Evolutionary conservation across 345 rosid species (phyloP).

Genomic region (Hirschfeldia incana): DNA sequence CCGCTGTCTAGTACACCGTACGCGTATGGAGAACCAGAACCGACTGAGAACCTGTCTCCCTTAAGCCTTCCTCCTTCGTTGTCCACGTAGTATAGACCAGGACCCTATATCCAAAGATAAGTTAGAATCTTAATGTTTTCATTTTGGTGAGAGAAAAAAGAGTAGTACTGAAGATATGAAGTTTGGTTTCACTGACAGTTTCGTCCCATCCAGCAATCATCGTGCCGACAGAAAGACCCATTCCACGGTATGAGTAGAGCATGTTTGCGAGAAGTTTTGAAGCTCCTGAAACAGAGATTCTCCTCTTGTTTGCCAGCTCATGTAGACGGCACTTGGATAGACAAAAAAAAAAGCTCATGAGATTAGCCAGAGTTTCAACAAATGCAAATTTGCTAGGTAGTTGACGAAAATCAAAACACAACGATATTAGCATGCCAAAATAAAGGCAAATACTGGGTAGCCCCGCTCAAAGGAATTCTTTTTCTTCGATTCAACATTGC

Average conservation of each 20-base stretch:
- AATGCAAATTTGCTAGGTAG: neutral
- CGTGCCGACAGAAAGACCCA: constrained; percentile 98
- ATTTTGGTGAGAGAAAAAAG: constrained; percentile 13
- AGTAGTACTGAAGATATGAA: constrained; percentile 13
- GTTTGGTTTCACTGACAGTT: constrained; percentile 53
- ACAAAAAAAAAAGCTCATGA: constrained; percentile 28
- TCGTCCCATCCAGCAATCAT: constrained; percentile 99
- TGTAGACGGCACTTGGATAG: constrained; percentile 83
- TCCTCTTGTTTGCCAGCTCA: constrained; percentile 94
- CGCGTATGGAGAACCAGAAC: constrained; percentile 99
- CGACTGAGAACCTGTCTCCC: constrained; percentile 95
- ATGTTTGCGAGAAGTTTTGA: constrained; percentile 98
- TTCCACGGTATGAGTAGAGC: constrained; percentile 93
- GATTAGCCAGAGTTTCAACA: constrained; percentile 8
- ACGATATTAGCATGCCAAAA: neutral
- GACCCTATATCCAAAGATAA: constrained; percentile 60
- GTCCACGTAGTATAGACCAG: constrained; percentile 57
- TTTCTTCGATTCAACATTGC: neutral
- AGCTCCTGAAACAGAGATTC: constrained; percentile 98
- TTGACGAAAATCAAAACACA: neutral
- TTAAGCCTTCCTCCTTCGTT: constrained; percentile 94
- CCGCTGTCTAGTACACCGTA: constrained; percentile 96
- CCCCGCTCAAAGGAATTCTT: neutral
- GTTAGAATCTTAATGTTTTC: constrained; percentile 3
- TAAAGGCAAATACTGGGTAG: too few relatives aligned